Conservation (phyloP, 257 asterid species). For the Craterostigma plantagineum region DNA sequence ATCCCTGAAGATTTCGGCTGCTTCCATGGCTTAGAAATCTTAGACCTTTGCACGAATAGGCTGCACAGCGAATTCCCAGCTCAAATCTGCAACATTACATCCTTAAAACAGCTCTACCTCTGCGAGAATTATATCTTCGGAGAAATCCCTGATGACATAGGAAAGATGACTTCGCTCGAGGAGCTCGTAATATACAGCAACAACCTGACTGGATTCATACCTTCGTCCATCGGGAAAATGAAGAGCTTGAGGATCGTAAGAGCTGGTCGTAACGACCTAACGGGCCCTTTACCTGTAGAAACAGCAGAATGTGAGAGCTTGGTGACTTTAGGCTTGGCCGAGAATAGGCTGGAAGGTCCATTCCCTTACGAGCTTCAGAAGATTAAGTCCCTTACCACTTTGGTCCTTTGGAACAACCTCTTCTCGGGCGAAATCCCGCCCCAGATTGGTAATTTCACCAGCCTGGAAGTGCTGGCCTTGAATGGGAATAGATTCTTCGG, state of each 20-base stretch:
- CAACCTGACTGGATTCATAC: slow-evolving; percentile 60
- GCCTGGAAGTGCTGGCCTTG: slow-evolving; percentile 44
- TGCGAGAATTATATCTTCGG: slow-evolving; percentile 70
- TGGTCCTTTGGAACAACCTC: slow-evolving; percentile 62
- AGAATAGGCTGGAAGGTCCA: slow-evolving; percentile 43
- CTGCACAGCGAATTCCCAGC: slow-evolving; percentile 51
- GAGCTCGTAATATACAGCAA: slow-evolving; percentile 72
- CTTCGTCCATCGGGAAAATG: slow-evolving; percentile 45
- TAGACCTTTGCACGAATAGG: slow-evolving; percentile 37
- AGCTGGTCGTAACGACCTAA: slow-evolving; percentile 61
- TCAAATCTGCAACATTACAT: slow-evolving; percentile 36
- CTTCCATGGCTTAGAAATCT: slow-evolving; percentile 26
- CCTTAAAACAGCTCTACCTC: slow-evolving; percentile 23
- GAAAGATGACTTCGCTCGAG: slow-evolving; percentile 47
- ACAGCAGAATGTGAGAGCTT: slow-evolving; percentile 44
- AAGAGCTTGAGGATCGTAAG: slow-evolving; percentile 37
- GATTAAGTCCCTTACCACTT: slow-evolving; percentile 34
- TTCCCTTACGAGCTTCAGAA: slow-evolving; percentile 63
- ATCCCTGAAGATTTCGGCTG: slow-evolving; percentile 64
- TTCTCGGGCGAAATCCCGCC: slow-evolving; percentile 54
- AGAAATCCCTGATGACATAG: slow-evolving; percentile 49
- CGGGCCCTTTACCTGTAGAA: slow-evolving; percentile 59
- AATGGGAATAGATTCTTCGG: slow-evolving; percentile 63
- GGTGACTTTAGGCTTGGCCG: slow-evolving; percentile 60
- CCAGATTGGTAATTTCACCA: slow-evolving; percentile 59